Evolutionary conservation across 169 alveolate species (phyloP), one percentile per base, ranked within the genome.

Genomic region (Plasmodium relictum): DNA sequence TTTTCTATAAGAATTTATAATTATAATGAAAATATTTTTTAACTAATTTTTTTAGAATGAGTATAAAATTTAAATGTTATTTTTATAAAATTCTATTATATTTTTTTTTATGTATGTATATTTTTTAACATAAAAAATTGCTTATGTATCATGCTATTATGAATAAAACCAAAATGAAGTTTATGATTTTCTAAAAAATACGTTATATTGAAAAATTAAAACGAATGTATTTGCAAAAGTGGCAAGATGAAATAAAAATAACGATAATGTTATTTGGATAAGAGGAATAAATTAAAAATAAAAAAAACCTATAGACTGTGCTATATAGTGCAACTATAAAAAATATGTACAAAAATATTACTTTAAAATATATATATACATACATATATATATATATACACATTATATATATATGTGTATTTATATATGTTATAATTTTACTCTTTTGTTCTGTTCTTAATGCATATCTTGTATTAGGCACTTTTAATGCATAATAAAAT

Each of bases 401-500:
- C 20, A 16, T 26, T 31, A 31, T 31, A 31, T 31, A 31, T 31
- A 31, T 31, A 31, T 31, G 3, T 31, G 39, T 31, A 31, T 31
- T 2, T 31, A 3, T 31, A 3, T 31, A 31, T 31, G 39, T 3
- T 48, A 14, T 48, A 5, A 12, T 3, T 45, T 41, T 72, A 52
- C 52, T 26, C 39, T 54, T 3, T 54, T 72, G 14, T 37, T 56
- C 26, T 73, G 50, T 73, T 22, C 70, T 24, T 31, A 73, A 24
- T 61, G 12, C 18, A 45, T 20, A 24, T 71, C 20, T 45, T 18
- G 45, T 58, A 31, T 14, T 56, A 59, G 88, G 88, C 88, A 73
- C 88, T 73, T 58, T 59, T 12, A 58, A 58, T 73, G 88, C 88
- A 73, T 73, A 58, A 73, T 58, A 14, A 73, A 73, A 37, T 73